Percentiles rank a stretch among this genome's conserved stretches.
These are phyloP conservation scores for Areca catechu DNA, from an alignment of 176 grass and related monocot genomes.

Conservation along the genomic window DNA sequence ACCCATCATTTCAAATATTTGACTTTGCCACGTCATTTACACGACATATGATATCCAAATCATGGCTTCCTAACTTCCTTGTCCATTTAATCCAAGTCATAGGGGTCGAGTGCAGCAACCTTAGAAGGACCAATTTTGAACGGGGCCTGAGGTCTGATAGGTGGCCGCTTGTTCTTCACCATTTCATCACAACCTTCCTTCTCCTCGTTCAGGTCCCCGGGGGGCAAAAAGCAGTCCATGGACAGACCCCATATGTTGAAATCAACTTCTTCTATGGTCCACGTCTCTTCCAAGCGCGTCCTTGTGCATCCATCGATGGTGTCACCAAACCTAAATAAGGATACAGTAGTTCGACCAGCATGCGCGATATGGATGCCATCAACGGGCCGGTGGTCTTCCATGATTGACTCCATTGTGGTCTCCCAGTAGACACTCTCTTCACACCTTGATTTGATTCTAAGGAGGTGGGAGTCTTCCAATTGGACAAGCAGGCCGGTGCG, in stretches of 20 bases:
- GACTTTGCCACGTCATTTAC: no score
- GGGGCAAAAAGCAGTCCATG: constrained; percentile 18
- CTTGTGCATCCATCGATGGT: constrained; percentile 3
- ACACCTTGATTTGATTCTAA: constrained; percentile 1
- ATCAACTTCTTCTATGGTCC: constrained; percentile 24
- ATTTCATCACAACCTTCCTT: background rate
- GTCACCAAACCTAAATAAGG: constrained; percentile 13
- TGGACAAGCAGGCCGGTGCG: constrained; percentile 13
- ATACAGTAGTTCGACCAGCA: constrained; percentile 15
- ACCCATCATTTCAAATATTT: no score
- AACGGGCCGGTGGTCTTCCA: constrained; percentile 9
- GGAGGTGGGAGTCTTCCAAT: constrained; percentile 20
- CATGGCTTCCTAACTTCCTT: no score
- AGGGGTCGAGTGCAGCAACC: no score
- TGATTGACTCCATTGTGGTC: constrained; percentile 18
- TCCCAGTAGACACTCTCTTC: constrained; percentile 20
- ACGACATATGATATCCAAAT: no score
- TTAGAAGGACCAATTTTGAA: no score
- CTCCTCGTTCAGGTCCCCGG: constrained; percentile 12
- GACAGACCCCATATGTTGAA: constrained; percentile 21
- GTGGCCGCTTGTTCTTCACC: background rate
- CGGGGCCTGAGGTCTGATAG: background rate
- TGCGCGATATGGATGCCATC: constrained; percentile 26
- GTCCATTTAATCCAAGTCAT: no score
- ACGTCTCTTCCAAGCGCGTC: constrained; percentile 24